Percentiles rank a stretch among this genome's conserved stretches.
These are phyloP conservation scores for Basipetospora chlamydospora DNA, from an alignment of 2,329 filamentous ascomycete genomes.

Conservation along the genomic window DNA sequence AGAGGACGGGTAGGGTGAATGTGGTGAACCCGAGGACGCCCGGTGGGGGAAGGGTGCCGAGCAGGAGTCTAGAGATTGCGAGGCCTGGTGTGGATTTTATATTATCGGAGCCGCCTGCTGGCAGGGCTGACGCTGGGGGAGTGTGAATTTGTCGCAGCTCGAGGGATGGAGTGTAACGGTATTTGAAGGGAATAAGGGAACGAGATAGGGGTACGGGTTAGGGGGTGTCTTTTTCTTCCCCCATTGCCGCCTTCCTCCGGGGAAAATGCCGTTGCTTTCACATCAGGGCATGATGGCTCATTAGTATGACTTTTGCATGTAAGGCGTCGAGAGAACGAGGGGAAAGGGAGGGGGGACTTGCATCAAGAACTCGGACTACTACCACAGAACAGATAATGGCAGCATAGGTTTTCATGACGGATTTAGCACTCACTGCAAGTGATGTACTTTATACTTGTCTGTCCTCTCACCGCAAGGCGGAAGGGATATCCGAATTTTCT, in stretches of 20 bases:
- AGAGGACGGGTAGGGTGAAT: constrained; percentile 40
- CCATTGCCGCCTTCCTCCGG: background rate
- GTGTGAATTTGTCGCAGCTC: background rate
- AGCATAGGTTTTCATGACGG: no score
- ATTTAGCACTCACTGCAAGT: no score
- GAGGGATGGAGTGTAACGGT: background rate
- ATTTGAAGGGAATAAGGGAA: background rate
- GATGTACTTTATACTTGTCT: no score
- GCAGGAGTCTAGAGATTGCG: constrained; percentile 40
- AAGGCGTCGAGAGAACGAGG: no score
- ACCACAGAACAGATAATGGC: no score
- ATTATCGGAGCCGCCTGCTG: constrained; percentile 11
- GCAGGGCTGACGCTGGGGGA: background rate
- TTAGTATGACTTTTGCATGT: no score
- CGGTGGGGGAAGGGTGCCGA: constrained; percentile 35
- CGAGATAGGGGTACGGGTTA: background rate
- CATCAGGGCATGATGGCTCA: no score
- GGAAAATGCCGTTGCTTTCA: no score
- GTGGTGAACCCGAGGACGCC: constrained; percentile 42
- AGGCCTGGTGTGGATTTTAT: constrained; percentile 23
- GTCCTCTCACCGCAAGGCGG: no score
- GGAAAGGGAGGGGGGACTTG: no score
- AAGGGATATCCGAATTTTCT: no score
- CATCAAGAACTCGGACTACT: no score
- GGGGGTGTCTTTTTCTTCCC: background rate